Conservation (phyloP, 768 basidiomycete genomes). For the Zangia roseola region DNA sequence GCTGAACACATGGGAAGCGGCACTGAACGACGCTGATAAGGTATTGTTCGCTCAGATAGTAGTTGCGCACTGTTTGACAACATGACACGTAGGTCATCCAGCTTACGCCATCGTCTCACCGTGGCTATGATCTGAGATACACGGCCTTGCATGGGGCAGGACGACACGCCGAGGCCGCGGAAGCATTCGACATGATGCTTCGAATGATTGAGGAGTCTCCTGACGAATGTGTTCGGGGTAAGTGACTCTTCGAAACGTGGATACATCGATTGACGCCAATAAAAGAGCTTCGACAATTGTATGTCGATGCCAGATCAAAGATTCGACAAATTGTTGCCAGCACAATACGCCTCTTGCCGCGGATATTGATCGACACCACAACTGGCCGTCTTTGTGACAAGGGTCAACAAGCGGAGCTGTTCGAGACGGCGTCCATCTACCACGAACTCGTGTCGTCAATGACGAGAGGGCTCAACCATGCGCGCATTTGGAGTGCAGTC, state of each 20-base stretch:
- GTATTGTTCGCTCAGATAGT: background rate
- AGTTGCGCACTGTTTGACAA: no score
- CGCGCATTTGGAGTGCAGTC: background rate
- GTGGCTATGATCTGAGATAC: background rate
- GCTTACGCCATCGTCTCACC: background rate
- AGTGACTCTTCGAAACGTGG: background rate
- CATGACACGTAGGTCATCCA: background rate
- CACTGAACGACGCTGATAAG: background rate
- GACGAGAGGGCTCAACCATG: background rate
- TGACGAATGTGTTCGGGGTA: background rate
- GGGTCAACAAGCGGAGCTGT: background rate
- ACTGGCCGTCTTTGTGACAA: background rate
- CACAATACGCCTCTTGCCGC: background rate
- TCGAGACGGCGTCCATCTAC: background rate
- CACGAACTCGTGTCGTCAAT: background rate
- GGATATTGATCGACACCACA: background rate
- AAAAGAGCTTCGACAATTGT: background rate
- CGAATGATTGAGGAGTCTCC: background rate
- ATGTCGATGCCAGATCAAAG: background rate
- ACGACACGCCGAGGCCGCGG: background rate
- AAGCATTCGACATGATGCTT: background rate
- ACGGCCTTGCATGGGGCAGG: background rate
- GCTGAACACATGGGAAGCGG: background rate
- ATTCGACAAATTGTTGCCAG: background rate
- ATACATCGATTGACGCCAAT: background rate